phyloP scores from a whole-genome alignment of 495 filamentous ascomycete genomes.

The Filosporella fistucella region DNA sequence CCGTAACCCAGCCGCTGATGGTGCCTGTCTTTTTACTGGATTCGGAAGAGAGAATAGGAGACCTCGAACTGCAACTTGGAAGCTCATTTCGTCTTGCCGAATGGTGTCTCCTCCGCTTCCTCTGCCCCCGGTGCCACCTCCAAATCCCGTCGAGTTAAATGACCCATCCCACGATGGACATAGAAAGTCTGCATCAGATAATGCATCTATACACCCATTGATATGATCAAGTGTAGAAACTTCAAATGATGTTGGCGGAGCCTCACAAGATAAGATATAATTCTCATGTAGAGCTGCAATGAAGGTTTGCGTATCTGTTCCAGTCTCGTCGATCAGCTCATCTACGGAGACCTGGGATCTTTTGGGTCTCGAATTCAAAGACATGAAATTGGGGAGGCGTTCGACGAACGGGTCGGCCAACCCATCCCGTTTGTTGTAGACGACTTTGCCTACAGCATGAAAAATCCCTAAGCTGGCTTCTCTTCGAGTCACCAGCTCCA shows the following conservation, averaged over 20 bases:
- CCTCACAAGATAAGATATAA: conserved; percentile 77
- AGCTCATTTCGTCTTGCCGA: conserved; percentile 87
- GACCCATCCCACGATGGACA: conserved; percentile 54
- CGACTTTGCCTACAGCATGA: conserved; percentile 90
- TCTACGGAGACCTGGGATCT: conserved; percentile 68
- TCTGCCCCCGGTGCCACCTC: conserved; percentile 38
- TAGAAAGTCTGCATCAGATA: conserved; percentile 86
- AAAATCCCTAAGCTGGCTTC: conserved; percentile 89
- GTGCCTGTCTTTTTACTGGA: conserved; percentile 67
- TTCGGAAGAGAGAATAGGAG: conserved; percentile 76
- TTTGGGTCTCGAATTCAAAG: conserved; percentile 56
- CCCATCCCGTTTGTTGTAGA: conserved; percentile 83
- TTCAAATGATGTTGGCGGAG: conserved; percentile 38
- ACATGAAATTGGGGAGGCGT: conserved; percentile 55
- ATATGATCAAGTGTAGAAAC: conserved; percentile 59
- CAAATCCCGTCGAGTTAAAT: conserved; percentile 38
- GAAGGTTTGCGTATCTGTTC: conserved; percentile 85
- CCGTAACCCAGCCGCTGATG: conserved; percentile 30
- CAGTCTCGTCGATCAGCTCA: conserved; percentile 78
- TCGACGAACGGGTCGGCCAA: conserved; percentile 31
- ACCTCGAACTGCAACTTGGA: conserved; percentile 82
- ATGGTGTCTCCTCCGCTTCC: conserved; percentile 64
- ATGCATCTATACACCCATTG: conserved; percentile 68
- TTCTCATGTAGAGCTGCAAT: conserved; percentile 94
- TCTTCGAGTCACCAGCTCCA: conserved; percentile 74